A percentile compares a stretch with the other conserved stretches of the same genome.
Evolutionary conservation across 208 protist genomes (phyloP).

Genomic region (Leishmania tarentolae): DNA sequence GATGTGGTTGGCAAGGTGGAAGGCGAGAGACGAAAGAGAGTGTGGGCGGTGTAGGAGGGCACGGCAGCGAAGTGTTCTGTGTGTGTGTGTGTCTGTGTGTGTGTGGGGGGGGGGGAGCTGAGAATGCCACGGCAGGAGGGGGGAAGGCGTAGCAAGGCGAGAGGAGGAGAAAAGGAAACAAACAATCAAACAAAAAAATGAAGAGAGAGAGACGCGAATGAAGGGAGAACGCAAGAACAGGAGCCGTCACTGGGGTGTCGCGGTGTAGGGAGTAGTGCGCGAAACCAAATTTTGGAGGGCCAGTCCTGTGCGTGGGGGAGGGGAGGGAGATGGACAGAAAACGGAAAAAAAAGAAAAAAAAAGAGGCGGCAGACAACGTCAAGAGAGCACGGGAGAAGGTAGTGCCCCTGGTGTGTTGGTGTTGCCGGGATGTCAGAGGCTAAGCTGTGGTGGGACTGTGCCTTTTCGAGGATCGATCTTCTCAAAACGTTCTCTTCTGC

Average conservation of each 20-base stretch:
- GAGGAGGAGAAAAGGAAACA: neutral
- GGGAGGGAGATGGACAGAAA: neutral
- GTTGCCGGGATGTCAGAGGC: too few species aligned
- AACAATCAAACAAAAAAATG: too few species aligned
- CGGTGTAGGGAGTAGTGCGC: neutral
- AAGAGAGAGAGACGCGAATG: neutral
- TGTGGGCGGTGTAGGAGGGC: neutral
- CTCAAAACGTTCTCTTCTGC: neutral
- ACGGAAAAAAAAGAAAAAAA: neutral
- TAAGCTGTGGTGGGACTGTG: too few species aligned
- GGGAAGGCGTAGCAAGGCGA: neutral
- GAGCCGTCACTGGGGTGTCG: neutral
- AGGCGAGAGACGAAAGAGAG: neutral
- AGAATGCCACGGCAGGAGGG: too few species aligned
- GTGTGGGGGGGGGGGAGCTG: too few species aligned
- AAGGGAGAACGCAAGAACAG: neutral
- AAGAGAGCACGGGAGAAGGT: too few species aligned
- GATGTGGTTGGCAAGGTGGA: neutral
- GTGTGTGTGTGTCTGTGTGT: neutral
- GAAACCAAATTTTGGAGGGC: neutral
- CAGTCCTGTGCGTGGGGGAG: neutral
- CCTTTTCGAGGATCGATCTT: too few species aligned
- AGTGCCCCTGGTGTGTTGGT: too few species aligned
- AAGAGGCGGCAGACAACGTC: neutral
- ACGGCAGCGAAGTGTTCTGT: too few species aligned